These are phyloP conservation scores for Taphrina betulina DNA, from an alignment of 1,139 yeast genomes.

Conservation along the genomic window DNA sequence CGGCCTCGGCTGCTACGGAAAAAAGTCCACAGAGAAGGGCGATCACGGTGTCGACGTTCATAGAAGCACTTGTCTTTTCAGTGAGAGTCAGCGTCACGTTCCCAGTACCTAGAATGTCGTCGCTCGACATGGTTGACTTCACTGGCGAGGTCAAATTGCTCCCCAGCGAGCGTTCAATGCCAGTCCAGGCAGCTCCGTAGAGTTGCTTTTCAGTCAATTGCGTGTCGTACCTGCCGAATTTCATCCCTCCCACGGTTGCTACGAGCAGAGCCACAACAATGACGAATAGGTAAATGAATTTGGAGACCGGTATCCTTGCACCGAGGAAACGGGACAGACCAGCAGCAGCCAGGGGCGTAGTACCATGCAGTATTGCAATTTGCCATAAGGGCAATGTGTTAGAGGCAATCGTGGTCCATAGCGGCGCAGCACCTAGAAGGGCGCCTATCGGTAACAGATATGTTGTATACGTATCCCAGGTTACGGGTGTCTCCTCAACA, in stretches of 20 bases:
- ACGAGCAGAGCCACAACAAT: conserved; percentile 10
- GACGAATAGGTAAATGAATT: background rate
- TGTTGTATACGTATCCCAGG: conserved; percentile 3
- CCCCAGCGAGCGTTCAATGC: background rate
- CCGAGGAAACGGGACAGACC: conserved; percentile 1
- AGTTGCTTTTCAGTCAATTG: conserved; percentile 15
- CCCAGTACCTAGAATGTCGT: conserved; percentile 2
- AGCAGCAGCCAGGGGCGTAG: conserved; percentile 12
- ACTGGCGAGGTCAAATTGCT: background rate
- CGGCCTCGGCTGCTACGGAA: conserved; percentile 13
- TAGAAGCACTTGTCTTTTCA: background rate
- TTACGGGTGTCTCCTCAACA: background rate
- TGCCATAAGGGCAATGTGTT: conserved; percentile 11
- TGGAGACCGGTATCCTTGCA: background rate
- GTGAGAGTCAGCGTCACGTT: background rate
- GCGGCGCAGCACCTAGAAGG: conserved; percentile 2
- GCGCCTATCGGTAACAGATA: conserved; percentile 15
- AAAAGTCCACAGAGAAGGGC: conserved; percentile 12
- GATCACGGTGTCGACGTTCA: background rate
- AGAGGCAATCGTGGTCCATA: conserved; percentile 7
- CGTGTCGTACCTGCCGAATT: conserved; percentile 17
- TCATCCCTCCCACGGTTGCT: conserved; percentile 13
- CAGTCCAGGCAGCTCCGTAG: conserved; percentile 19
- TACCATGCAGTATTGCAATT: conserved; percentile 9
- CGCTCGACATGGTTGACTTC: background rate